phyloP scores from a whole-genome alignment of 1,139 yeast species.

The Saccharomyces pastorianus region DNA sequence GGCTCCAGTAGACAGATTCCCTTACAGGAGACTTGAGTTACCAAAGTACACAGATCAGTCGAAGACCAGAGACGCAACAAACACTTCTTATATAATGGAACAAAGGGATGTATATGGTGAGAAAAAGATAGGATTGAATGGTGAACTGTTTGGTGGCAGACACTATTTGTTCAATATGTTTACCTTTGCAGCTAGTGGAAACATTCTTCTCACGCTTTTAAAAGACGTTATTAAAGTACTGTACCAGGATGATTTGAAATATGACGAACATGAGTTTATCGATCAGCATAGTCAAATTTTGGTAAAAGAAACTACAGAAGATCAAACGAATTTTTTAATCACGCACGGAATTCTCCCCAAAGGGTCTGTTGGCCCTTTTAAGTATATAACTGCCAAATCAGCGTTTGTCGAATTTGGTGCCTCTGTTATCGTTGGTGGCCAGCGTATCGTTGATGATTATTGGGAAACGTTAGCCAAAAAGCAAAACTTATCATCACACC shows the following conservation, averaged over 20 bases:
- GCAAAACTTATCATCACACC: constrained; percentile 45
- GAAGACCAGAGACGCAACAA: constrained; percentile 6
- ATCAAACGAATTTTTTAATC: constrained; percentile 10
- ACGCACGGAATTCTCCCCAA: constrained; percentile 6
- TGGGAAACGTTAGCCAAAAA: constrained; percentile 64
- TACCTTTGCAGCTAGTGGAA: constrained; percentile 15
- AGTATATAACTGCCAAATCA: constrained; percentile 33
- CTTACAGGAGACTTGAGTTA: constrained; percentile 10
- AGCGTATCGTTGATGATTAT: constrained; percentile 65
- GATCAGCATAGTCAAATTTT: constrained; percentile 14
- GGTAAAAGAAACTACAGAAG: constrained; percentile 14
- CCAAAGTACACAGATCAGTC: constrained; percentile 34
- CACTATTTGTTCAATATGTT: constrained; percentile 72
- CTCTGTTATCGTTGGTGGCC: constrained; percentile 51
- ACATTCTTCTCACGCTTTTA: constrained; percentile 16
- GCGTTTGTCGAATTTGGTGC: constrained; percentile 71
- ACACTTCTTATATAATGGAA: constrained; percentile 12
- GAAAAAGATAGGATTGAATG: constrained; percentile 57
- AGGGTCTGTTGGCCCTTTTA: neutral
- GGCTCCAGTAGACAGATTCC: constrained; percentile 15
- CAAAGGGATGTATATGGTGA: constrained; percentile 68
- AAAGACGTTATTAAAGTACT: constrained; percentile 17
- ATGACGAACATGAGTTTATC: constrained; percentile 13
- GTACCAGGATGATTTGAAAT: constrained; percentile 6
- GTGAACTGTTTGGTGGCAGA: constrained; percentile 62